Conservation (phyloP, 2,329 filamentous ascomycete genomes). For the Penicillium italicum region DNA sequence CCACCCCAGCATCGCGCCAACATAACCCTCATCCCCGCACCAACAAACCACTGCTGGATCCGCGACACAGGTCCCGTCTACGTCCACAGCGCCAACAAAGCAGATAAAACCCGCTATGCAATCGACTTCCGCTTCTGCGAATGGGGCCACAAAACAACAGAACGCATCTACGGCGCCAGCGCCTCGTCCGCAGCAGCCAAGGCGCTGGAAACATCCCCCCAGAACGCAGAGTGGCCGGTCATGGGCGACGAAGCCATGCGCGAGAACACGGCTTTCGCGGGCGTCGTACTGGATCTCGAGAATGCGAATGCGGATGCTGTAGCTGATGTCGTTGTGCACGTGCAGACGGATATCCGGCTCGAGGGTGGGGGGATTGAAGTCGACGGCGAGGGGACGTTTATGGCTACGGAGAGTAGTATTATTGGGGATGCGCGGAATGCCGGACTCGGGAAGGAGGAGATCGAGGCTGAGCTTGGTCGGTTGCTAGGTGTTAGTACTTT, state of each 20-base stretch:
- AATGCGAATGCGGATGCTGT: not conserved
- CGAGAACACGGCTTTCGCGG: constrained; percentile 21
- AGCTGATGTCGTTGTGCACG: constrained; percentile 11
- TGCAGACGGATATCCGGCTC: constrained; percentile 21
- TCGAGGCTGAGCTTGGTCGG: constrained; percentile 27
- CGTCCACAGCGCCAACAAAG: constrained; percentile 9
- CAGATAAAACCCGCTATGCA: constrained; percentile 15
- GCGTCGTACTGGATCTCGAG: constrained; percentile 16
- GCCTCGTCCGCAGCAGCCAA: constrained; percentile 9
- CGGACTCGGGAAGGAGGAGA: constrained; percentile 18
- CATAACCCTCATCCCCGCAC: constrained; percentile 17
- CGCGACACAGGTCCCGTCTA: constrained; percentile 33
- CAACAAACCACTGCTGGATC: constrained; percentile 31
- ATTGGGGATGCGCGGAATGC: constrained; percentile 30
- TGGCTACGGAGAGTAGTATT: constrained; percentile 35
- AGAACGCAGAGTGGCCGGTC: constrained; percentile 15
- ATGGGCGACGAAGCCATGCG: constrained; percentile 7
- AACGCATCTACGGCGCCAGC: constrained; percentile 15
- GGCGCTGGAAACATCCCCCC: not conserved
- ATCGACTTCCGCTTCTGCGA: constrained; percentile 25
- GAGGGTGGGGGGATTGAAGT: constrained; percentile 36
- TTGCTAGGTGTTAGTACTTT: constrained; percentile 30
- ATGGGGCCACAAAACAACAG: constrained; percentile 21
- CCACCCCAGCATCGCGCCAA: not conserved
- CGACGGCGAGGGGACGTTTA: constrained; percentile 36